phyloP scores from a whole-genome alignment of 345 rosid species.

The Erysimum cheiranthoides region DNA sequence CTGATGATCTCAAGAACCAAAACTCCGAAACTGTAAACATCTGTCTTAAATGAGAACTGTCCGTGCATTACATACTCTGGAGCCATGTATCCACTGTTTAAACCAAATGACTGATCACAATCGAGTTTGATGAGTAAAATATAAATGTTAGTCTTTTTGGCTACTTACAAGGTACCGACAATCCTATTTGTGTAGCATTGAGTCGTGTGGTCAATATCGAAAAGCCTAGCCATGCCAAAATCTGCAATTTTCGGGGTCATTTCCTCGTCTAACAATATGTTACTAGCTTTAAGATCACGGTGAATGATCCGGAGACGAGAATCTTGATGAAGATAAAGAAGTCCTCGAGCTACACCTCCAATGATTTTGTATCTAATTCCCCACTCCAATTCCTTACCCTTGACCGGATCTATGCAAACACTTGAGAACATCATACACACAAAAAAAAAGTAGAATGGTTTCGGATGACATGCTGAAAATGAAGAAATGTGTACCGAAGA shows the following conservation, averaged over 20 bases:
- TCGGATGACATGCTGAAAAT: not conserved
- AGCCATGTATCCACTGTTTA: slow-evolving; percentile 63
- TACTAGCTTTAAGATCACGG: slow-evolving; percentile 67
- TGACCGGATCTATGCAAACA: slow-evolving; percentile 39
- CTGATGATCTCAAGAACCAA: slow-evolving; percentile 63
- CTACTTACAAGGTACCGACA: slow-evolving; percentile 57
- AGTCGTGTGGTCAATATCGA: slow-evolving; percentile 47
- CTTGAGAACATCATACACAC: slow-evolving; percentile 1
- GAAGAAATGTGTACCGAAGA: slow-evolving; percentile 45
- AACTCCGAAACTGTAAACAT: slow-evolving; percentile 67
- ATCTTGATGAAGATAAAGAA: slow-evolving; percentile 55
- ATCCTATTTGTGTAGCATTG: slow-evolving; percentile 51
- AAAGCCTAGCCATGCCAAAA: slow-evolving; percentile 59
- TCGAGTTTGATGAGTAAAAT: not conserved
- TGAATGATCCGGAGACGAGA: slow-evolving; percentile 62
- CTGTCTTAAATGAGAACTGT: slow-evolving; percentile 58
- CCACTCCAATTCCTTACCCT: slow-evolving; percentile 40
- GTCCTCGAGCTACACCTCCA: slow-evolving; percentile 45
- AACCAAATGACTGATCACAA: not conserved
- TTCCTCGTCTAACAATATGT: slow-evolving; percentile 50
- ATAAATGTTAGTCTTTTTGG: not conserved
- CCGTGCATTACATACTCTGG: slow-evolving; percentile 62
- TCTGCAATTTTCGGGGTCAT: slow-evolving; percentile 70
- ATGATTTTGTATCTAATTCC: slow-evolving; percentile 39
- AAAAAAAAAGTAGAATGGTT: not conserved